Percentiles rank a stretch among this genome's conserved stretches.
Conservation (phyloP, 2,329 filamentous ascomycete species). For the Penicillium brasilianum region DNA sequence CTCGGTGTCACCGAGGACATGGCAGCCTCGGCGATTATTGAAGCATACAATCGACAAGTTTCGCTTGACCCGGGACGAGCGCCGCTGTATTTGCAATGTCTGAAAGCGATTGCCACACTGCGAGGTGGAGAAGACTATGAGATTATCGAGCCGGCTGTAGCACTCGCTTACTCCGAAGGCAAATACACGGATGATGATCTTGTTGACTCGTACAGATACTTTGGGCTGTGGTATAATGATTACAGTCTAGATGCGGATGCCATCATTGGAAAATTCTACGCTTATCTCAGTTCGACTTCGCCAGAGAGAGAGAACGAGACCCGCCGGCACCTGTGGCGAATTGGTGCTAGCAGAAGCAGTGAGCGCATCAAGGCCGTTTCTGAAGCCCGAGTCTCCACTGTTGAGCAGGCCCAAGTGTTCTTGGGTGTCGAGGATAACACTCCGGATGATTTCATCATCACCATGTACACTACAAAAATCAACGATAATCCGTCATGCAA, state of each 20-base stretch:
- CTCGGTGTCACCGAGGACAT: conserved; percentile 68
- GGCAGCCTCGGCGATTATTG: conserved; percentile 64
- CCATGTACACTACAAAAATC: conserved; percentile 62
- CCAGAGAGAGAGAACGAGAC: conserved; percentile 58
- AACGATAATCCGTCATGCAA: conserved; percentile 57
- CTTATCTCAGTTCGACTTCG: conserved; percentile 61
- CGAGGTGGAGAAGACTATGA: conserved; percentile 56
- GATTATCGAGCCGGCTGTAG: conserved; percentile 62
- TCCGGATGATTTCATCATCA: conserved; percentile 62
- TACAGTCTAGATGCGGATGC: conserved; percentile 59
- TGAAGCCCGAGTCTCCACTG: conserved; percentile 64
- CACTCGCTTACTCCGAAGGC: conserved; percentile 63
- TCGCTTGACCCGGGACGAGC: conserved; percentile 59
- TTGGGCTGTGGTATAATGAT: conserved; percentile 58
- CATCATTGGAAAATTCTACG: conserved; percentile 66
- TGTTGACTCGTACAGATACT: conserved; percentile 61
- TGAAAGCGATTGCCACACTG: conserved; percentile 63
- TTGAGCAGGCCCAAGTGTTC: conserved; percentile 67
- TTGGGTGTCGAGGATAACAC: conserved; percentile 58
- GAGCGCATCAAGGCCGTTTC: conserved; percentile 63
- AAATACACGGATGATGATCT: conserved; percentile 63
- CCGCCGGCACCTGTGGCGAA: conserved; percentile 61
- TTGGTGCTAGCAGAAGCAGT: conserved; percentile 64
- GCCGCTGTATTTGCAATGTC: conserved; percentile 68
- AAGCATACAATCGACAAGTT: conserved; percentile 66